Base-by-base conservation (phyloP, 768 basidiomycete genomes). In the Dendrothele bispora region DNA sequence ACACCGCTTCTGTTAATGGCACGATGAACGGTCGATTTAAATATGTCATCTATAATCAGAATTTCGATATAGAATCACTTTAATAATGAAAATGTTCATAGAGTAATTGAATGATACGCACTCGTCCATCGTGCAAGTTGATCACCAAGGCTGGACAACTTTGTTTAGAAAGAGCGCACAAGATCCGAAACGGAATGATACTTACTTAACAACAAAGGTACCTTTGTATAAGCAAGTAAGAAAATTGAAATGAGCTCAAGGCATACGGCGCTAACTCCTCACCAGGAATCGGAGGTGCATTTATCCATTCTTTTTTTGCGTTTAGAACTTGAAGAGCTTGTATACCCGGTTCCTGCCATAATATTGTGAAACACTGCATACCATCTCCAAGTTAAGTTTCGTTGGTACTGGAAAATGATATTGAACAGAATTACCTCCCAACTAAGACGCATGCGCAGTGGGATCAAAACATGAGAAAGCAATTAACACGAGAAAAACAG, bases 121-220 rank as follows among this genome's bases (percentile, higher is more conserved):
- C 91, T 95, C 12, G 94, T 92, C 88, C 91, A 91, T 18, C 91
- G 72, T 8, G 91, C 83, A 49, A 98, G 79, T 63, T 93, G 89
- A 58, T 95, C 93, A 6, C 88, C 94, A 11, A 95, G 73, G 61
- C 88, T 81, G 46, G 12, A 15, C 29, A 18, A 26, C 11, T 26
- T 26, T 8, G 43, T n/a, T 47, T 17, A 18, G 35, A 25, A 7
- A 15, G 29, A 5, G 30, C 22, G 18, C 41, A 29, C 45, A 5
- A 20, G 10, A 46, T 12, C 5, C 18, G 32, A 29, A 26, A 34
- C 20, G 21, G 1, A 37, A 22, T 22, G 30, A 21, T 26, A 49
- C 78, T 50, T 49, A 90, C 89, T 97, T 97, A 63, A 95, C 79
- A 24, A 97, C 89, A 34, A 95, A 73, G 0, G 92, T 91, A n/a